Percentiles rank a stretch among this genome's conserved stretches.
phyloP scores from a whole-genome alignment of 202 grass and related monocot genomes.

The Sporobolus alterniflorus region DNA sequence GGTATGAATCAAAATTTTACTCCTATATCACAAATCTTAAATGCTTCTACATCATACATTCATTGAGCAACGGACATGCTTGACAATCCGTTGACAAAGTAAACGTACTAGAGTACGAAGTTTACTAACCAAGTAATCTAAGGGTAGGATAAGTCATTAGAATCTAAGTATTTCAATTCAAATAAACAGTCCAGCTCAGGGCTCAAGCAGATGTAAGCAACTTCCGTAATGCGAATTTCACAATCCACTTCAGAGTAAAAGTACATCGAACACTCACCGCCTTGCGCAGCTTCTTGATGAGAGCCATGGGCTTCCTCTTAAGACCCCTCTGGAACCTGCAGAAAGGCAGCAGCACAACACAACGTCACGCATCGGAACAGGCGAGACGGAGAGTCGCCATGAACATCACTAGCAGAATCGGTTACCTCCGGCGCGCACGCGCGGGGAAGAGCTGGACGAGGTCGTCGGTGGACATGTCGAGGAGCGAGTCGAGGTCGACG shows the following conservation, averaged over 20 bases:
- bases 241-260: not conserved
- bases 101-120: no score
- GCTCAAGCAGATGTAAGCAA: constrained; percentile 14
- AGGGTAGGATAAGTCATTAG: not conserved
- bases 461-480: constrained; percentile 94
- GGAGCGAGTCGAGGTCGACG: constrained; percentile 90
- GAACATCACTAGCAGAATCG: not conserved
- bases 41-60: not conserved
- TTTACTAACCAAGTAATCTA: not conserved
- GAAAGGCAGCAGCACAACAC: not conserved
- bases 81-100: no score
- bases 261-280: constrained; percentile 62
- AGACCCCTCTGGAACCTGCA: constrained; percentile 91
- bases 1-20: not conserved
- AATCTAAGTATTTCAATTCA: not conserved
- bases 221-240: not conserved
- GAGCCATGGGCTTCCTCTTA: constrained; percentile 99
- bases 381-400: not conserved
- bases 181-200: not conserved
- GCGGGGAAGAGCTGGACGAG: constrained; percentile 92
- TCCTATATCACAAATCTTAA: not conserved
- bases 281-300: constrained; percentile 98
- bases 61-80: not conserved
- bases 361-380: not conserved
- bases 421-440: constrained; percentile 76